Conservation (phyloP, 2,329 filamentous ascomycete species). For the Cryphonectria naterciae region DNA sequence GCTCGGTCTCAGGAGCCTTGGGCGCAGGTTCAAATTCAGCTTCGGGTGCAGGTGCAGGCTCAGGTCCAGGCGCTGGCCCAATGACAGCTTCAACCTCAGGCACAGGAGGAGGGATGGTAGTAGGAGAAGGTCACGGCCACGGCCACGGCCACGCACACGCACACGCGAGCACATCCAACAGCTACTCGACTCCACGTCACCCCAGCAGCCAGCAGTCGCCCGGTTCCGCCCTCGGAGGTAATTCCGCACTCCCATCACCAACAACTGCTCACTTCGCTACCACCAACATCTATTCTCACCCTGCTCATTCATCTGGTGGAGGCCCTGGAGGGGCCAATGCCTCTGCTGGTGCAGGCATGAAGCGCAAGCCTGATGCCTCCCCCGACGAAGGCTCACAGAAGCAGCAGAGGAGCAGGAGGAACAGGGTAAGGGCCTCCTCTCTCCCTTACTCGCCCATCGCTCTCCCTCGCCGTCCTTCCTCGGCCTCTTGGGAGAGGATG, state of each 20-base stretch:
- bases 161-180: conserved; percentile 1
- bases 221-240: conserved; percentile 49
- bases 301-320: background rate
- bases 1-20: conserved; percentile 32
- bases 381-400: conserved; percentile 45
- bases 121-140: background rate
- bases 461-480: background rate
- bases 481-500: background rate
- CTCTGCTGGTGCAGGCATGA: conserved; percentile 31
- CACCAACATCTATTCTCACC: conserved; percentile 12
- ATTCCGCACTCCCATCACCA: conserved; percentile 47
- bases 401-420: conserved; percentile 64
- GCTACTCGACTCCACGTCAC: conserved; percentile 34
- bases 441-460: background rate
- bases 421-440: conserved; percentile 50
- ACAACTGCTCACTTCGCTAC: conserved; percentile 34
- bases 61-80: background rate
- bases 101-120: background rate
- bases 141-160: conserved; percentile 29
- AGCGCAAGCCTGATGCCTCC: conserved; percentile 45
- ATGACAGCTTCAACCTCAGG: background rate
- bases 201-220: conserved; percentile 32
- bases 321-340: conserved; percentile 7
- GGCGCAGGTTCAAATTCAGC: background rate
- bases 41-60: background rate